Evolutionary conservation across 148 eudicot genomes (phyloP), one percentile per base, ranked within the genome.

Genomic region (Vaccinium macrocarpon): DNA sequence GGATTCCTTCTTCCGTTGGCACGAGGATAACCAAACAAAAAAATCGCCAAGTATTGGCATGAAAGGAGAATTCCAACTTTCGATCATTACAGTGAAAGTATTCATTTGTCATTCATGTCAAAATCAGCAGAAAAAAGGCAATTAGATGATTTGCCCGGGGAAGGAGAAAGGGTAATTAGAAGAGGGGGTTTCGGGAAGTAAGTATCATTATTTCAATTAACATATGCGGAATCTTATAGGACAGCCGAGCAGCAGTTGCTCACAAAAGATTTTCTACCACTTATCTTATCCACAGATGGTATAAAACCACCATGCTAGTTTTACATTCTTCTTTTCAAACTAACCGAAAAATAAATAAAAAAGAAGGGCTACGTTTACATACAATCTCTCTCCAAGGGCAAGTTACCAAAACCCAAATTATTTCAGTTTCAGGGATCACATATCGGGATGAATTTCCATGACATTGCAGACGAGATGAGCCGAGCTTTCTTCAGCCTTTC

Each of bases 251-350:
- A 78, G 81, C 42, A 53, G 53, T 38, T 8, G n/a, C 25, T 75
- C 23, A 75, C 14, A 14, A 6, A 72, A 10, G 15, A 21, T 48
- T 9, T 19, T 3, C 73, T 12, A 68, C 38, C 73, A 10, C 9
- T 35, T 27, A 25, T 68, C 16, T 25, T 68, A 11, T 76, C 27
- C 53, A 42, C n/a, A n/a, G n/a, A 32, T 8, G 6, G 19, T 19
- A 27, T 35, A 15, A 6, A 53, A 78, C 29, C 53, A 70, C 61
- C 76, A 68, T 32, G 29, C 62, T 70, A 70, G 64, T 68, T 51
- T 51, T 82, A 82, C 77, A 82, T 29, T 50, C 78, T 82, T 32
- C 75, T 70, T 10, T 52, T 19, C 62, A 50, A 82, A 81, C 6
- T 35, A 19, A 42, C 32, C 48, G 10, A 29, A 70, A 68, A 61